Base-by-base conservation (phyloP, 2,329 filamentous ascomycete genomes). In the Magnaporthiopsis rhizophila region DNA sequence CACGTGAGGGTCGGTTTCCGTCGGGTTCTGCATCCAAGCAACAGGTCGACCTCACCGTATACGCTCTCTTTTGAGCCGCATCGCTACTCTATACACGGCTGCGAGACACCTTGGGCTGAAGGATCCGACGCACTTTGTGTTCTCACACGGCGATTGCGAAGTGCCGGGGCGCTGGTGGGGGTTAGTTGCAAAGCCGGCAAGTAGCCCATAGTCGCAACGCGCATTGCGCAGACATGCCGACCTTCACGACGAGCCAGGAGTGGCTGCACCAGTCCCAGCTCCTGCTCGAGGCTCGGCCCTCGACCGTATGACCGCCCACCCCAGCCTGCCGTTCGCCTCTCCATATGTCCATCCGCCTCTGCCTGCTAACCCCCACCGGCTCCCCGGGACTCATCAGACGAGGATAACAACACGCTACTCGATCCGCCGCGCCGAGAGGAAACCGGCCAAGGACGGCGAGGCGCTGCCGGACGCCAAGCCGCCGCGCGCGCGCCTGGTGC, bases 401-500 rank as follows among this genome's bases (percentile, higher is more conserved):
- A 86, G 88, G 72, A 91, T 98, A 79, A 96, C 92, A 69, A 97
- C 93, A 68, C 92, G 90, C 82, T 99, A 98, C 86, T 89, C 86
- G 74, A 87, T 94, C 74, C 79, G 81, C 45, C 79, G 81, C 57
- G 73, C 76, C 60, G 64, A 68, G 8, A 63, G 64, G 2, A 66
- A 67, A n/a, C 67, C 66, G n/a, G 58, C 64, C 7, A 68, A 66
- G 50, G 68, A 67, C 61, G 61, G 34, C 66, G 67, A 69, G 65
- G 69, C 69, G 30, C 53, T 66, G 64, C 60, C 56, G 9, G 53
- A 65, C 13, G 50, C 67, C 36, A 81, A 82, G 64, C 78, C 85
- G 2, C 81, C 87, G 5, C 83, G 83, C 68, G 92, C 89, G 68
- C 85, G 82, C 64, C 87, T 99, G 62, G 89, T 87, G 4, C 79